These are phyloP conservation scores for Sarocladiaceae sp. DNA, from an alignment of 2,329 filamentous ascomycete species.

Conservation along the genomic window DNA sequence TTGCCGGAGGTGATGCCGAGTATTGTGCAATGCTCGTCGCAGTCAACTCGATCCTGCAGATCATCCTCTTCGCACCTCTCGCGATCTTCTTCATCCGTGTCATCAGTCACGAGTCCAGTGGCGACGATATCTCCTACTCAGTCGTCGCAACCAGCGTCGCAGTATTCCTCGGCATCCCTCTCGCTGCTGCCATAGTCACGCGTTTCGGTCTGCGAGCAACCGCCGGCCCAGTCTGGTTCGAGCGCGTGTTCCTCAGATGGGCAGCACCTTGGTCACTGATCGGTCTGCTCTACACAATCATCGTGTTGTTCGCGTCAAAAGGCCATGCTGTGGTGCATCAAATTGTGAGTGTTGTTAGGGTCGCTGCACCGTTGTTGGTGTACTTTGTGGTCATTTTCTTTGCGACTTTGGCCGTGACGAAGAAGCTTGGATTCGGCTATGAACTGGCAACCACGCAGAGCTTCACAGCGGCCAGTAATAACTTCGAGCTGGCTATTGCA, in stretches of 20 bases:
- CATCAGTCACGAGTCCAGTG: constrained; percentile 44
- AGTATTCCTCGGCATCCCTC: constrained; percentile 79
- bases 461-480: constrained; percentile 88
- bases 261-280: constrained; percentile 72
- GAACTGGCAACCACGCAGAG: constrained; percentile 69
- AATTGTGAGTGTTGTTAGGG: constrained; percentile 76
- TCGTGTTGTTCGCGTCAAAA: constrained; percentile 81
- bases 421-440: constrained; percentile 71
- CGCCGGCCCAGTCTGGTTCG: constrained; percentile 58
- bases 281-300: constrained; percentile 80
- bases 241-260: constrained; percentile 64
- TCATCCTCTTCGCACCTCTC: constrained; percentile 67
- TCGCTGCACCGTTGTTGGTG: constrained; percentile 74
- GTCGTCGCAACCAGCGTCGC: constrained; percentile 75
- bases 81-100: constrained; percentile 67
- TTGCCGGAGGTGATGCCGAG: constrained; percentile 70
- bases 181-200: constrained; percentile 75
- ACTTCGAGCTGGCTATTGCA: constrained; percentile 88
- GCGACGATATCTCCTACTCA: constrained; percentile 49
- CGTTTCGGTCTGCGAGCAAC: constrained; percentile 56
- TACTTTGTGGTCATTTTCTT: constrained; percentile 79
- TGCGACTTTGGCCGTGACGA: constrained; percentile 57
- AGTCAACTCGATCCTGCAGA: constrained; percentile 70
- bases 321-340: constrained; percentile 74
- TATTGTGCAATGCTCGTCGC: constrained; percentile 82